Conservation (phyloP, 1,284 basidiomycete genomes). For the Ustilago trichophora region DNA sequence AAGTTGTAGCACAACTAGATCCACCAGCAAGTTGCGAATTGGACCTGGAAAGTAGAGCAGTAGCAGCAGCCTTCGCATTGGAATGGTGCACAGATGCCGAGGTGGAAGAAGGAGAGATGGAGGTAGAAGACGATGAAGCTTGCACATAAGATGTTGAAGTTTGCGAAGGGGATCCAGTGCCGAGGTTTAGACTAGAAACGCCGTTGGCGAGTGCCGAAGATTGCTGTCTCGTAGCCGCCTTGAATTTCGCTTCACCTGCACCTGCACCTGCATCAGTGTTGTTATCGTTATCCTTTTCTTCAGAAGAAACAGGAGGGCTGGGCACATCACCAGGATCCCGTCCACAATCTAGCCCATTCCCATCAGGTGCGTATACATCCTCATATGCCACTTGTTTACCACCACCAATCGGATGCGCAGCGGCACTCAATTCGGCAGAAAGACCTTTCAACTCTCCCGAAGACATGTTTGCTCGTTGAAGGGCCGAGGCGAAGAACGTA, state of each 20-base stretch:
- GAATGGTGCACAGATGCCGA: constrained; percentile 7
- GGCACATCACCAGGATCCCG: constrained; percentile 37
- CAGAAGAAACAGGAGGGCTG: too few relatives aligned
- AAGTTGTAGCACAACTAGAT: neutral
- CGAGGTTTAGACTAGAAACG: constrained; percentile 31
- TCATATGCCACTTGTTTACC: neutral
- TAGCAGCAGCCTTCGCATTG: constrained; percentile 28
- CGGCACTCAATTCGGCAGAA: constrained; percentile 4
- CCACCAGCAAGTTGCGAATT: too few relatives aligned
- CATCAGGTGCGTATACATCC: constrained; percentile 38
- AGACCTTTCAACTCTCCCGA: constrained; percentile 26
- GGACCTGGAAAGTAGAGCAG: constrained; percentile 29
- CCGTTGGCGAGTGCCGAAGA: constrained; percentile 26
- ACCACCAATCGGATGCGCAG: constrained; percentile 17
- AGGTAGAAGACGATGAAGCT: constrained; percentile 4
- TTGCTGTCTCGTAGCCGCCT: constrained; percentile 8
- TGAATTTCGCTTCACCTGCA: too few relatives aligned
- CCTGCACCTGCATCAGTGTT: too few relatives aligned
- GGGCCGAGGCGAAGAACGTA: constrained; percentile 41
- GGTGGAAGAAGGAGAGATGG: neutral
- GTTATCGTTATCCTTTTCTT: too few relatives aligned
- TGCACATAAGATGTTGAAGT: constrained; percentile 18
- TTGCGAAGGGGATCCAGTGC: constrained; percentile 7
- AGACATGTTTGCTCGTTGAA: constrained; percentile 45
- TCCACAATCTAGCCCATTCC: constrained; percentile 47